Conservation (phyloP, 2,329 filamentous ascomycete genomes). For the Gaeumannomyces sp. region DNA sequence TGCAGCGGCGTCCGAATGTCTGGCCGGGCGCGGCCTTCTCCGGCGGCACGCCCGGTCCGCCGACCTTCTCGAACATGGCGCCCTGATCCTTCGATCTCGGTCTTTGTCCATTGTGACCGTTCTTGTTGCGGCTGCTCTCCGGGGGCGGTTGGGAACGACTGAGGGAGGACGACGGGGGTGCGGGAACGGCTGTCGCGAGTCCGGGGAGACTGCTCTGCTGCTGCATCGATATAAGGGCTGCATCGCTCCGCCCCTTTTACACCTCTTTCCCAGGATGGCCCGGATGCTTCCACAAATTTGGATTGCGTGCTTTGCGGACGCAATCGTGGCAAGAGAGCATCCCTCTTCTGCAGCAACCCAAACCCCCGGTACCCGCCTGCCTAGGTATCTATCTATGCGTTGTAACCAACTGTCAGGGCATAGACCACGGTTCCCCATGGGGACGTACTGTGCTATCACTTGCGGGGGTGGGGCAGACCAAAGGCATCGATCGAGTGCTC, state of each 20-base stretch:
- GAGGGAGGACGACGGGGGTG: background rate
- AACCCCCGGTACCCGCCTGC: too few species aligned
- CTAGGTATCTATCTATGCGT: too few species aligned
- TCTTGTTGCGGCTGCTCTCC: too few species aligned
- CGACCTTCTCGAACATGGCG: background rate
- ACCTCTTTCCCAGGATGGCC: background rate
- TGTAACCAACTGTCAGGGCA: too few species aligned
- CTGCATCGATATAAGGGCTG: background rate
- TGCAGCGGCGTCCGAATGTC: too few species aligned
- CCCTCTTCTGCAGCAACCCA: background rate
- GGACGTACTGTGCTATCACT: too few species aligned
- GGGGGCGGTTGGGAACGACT: too few species aligned
- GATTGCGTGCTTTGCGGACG: background rate
- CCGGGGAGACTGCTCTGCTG: background rate
- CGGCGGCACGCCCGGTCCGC: background rate
- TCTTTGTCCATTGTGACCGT: too few species aligned
- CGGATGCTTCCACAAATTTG: background rate
- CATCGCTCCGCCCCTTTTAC: background rate
- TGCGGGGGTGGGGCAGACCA: too few species aligned
- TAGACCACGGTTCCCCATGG: too few species aligned
- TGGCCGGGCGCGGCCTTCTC: conserved; percentile 3
- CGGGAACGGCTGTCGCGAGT: background rate
- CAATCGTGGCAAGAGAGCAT: background rate
- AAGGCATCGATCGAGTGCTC: too few species aligned
- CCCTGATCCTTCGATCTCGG: too few species aligned